Evolutionary conservation across 495 filamentous ascomycete species (phyloP), one percentile per base, ranked within the genome.

Genomic region (Penicillium coprophilum): DNA sequence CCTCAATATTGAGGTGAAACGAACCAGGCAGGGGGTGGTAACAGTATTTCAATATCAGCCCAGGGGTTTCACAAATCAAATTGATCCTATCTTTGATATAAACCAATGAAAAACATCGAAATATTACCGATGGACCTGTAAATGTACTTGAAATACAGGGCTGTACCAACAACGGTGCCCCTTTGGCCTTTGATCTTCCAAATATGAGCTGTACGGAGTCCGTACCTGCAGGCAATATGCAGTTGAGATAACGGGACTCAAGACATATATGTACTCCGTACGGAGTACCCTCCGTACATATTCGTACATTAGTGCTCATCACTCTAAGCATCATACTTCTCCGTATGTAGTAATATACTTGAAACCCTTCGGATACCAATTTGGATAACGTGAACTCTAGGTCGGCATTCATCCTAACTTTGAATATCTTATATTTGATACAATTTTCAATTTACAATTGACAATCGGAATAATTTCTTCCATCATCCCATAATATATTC

Each of bases 1-100:
- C 46, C 31, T 36, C 19, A 36, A 24, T 36, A 20, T 49, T 49
- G n/a, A 49, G 30, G 12, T 49, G 31, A 36, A 21, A 49, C 31
- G 6, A 8, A 36, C 46, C 24, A 36, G 46, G 19, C 30, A 49
- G 46, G 46, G 45, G 46, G n/a, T 49, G 46, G 46, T 49, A 49
- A 36, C n/a, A 0, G 17, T 8, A 34, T 49, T 49, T 23, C 46
- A 32, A 12, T 19, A 10, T 15, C 1, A 10, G 4, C 2, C 10
- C 11, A 5, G 2, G 2, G 12, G 5, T 4, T 8, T 4, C 1
- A 24, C 46, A 30, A 49, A 49, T 36, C 1, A 49, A 8, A 0
- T 46, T 8, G 6, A 20, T 9, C 6, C 5, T 1, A 20, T 13
- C 3, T 21, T 4, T 8, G 2, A 6, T 32, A 7, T 13, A 0